A percentile compares a stretch with the other conserved stretches of the same genome.
These are phyloP conservation scores for Babesia sp. DNA, from an alignment of 169 alveolate species.

Conservation along the genomic window DNA sequence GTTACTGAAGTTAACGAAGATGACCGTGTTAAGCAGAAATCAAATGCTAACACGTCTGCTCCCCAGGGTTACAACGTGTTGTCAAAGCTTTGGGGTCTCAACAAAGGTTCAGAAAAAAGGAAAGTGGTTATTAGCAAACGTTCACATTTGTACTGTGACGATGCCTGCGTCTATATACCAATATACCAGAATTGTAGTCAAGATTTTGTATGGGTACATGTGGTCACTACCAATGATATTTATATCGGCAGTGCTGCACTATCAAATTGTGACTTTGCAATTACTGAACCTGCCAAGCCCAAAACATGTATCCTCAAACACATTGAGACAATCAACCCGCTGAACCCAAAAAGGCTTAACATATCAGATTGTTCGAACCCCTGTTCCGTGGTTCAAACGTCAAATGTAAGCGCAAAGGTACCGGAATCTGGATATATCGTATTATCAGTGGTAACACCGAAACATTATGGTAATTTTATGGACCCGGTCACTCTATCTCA, in stretches of 20 bases:
- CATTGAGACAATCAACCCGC: conserved; percentile 56
- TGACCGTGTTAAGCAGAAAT: background rate
- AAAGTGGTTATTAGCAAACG: conserved; percentile 37
- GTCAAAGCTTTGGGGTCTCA: conserved; percentile 48
- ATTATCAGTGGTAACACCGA: conserved; percentile 60
- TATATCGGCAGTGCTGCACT: conserved; percentile 62
- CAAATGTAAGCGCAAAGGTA: conserved; percentile 19
- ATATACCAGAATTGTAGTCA: conserved; percentile 35
- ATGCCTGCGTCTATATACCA: conserved; percentile 58
- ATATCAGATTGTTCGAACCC: conserved; percentile 22
- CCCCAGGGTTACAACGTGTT: conserved; percentile 47
- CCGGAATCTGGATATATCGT: conserved; percentile 54
- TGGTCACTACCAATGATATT: conserved; percentile 34
- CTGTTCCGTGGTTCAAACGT: conserved; percentile 30
- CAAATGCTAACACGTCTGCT: background rate
- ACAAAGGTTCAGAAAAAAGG: conserved; percentile 46
- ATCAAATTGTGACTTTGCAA: conserved; percentile 31
- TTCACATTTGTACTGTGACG: conserved; percentile 37
- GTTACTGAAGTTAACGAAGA: background rate
- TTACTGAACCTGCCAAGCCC: conserved; percentile 50
- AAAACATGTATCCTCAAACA: conserved; percentile 44
- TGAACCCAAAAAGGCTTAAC: conserved; percentile 48
- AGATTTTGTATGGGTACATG: conserved; percentile 60
- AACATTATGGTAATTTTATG: conserved; percentile 52
- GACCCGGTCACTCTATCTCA: conserved; percentile 54